Evolutionary conservation across 2,329 filamentous ascomycete genomes (phyloP), one percentile per base, ranked within the genome.

Genomic region (Dactylellina drechsleri): DNA sequence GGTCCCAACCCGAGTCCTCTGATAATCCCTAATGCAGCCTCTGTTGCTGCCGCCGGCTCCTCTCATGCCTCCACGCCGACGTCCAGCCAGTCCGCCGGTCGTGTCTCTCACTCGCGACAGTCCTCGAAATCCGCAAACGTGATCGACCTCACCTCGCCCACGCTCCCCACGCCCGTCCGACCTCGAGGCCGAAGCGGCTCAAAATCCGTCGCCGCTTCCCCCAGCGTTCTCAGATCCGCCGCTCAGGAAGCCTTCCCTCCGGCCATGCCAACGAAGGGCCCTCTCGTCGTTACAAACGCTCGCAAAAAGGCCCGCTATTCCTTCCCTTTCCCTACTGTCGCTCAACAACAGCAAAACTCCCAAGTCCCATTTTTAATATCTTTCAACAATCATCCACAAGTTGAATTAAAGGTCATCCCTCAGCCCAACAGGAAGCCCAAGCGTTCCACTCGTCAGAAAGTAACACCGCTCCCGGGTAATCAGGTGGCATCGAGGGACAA

Each of bases 61-160:
- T 74, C 70, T 15, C 70, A 74, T n/a, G 62, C 70, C 43, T 74
- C 70, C 8, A 74, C 70, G 36, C 70, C 70, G 10, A 74, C 70
- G 12, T 74, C 70, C 1, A 57, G 54, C 16, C 70, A 74, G 43
- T 74, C 70, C 2, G 26, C 26, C 26, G 43, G 50, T 36, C 23
- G 70, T 8, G 49, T 43, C 40, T 65, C 70, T 15, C 70, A 74
- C 43, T 74, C 70, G 18, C 68, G 68, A 6, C 56, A 59, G 23
- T 73, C 68, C 47, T 73, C 68, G 2, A 74, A 74, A 49, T 74
- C 70, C 20, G 62, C 57, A 41, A 62, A 66, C 18, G 70, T 74
- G 31, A 74, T 74, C 62, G 70, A 74, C 43, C 62, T 74, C 41
- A 74, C 70, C n/a, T 74, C 70, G 0, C 70, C 70, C 18, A 74